These are phyloP conservation scores for Bryoglossum gracile DNA, from an alignment of 495 filamentous ascomycete genomes.

Conservation along the genomic window DNA sequence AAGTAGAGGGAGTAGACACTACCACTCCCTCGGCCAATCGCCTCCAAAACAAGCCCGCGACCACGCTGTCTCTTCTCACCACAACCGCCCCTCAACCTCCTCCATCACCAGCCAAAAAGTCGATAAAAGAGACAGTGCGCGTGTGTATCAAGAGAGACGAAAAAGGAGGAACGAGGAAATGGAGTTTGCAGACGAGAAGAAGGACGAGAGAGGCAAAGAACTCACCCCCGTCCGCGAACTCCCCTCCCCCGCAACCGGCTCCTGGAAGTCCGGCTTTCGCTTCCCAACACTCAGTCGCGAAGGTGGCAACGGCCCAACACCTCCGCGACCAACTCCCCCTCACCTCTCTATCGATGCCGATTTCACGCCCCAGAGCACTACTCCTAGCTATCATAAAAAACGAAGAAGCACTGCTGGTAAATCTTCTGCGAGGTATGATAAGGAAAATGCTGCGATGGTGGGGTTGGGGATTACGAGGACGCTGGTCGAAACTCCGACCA, in stretches of 20 bases:
- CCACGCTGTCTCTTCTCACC: neutral
- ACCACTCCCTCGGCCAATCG: neutral
- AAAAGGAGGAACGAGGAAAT: neutral
- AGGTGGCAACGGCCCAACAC: neutral
- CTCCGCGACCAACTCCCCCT: neutral
- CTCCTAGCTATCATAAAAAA: no score
- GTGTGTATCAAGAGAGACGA: neutral
- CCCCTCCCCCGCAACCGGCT: neutral
- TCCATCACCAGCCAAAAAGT: no score
- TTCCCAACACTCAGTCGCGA: conserved; percentile 1
- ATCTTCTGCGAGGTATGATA: neutral
- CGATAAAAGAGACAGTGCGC: neutral
- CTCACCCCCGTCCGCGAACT: conserved; percentile 2
- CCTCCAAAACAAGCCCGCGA: neutral
- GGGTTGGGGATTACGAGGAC: neutral
- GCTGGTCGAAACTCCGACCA: no score
- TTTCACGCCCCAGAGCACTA: no score
- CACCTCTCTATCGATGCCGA: neutral
- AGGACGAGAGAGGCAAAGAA: neutral
- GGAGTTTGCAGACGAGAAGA: neutral
- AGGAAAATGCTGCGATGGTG: neutral
- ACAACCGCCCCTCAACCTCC: no score
- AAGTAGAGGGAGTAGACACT: neutral
- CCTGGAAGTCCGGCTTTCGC: neutral
- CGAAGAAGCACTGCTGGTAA: neutral